These are phyloP conservation scores for Lasiodiplodia theobromae DNA, from an alignment of 2,329 filamentous ascomycete species.

Conservation along the genomic window DNA sequence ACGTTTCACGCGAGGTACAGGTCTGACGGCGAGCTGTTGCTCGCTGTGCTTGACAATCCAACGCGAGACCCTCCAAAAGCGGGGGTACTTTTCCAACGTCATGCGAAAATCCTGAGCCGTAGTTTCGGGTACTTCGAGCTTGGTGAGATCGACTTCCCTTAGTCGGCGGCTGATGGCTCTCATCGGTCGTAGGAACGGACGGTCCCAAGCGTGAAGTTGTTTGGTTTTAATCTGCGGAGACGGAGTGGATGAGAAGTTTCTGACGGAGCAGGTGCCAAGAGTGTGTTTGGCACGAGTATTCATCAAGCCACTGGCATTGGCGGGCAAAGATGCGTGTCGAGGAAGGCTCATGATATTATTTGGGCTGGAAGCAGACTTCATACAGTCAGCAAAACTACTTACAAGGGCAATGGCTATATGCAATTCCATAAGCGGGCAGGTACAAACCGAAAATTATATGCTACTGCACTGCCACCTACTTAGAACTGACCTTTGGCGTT, in stretches of 20 bases:
- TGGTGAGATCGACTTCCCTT: neutral
- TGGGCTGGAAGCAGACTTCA: neutral
- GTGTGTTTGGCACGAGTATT: neutral
- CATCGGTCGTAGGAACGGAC: neutral
- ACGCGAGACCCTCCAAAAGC: neutral
- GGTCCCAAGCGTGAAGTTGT: neutral
- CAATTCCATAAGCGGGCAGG: no score
- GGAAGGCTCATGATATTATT: neutral
- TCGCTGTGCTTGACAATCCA: neutral
- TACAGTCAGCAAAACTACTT: neutral
- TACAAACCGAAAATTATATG: neutral
- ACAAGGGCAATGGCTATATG: neutral
- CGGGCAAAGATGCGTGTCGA: neutral
- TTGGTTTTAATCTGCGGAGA: neutral
- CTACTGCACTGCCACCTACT: neutral
- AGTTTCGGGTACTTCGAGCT: no score
- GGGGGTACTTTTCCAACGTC: neutral
- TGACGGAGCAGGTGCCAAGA: neutral
- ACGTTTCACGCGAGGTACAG: neutral
- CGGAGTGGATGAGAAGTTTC: neutral
- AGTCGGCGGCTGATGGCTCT: neutral
- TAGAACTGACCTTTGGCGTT: slow-evolving; percentile 17
- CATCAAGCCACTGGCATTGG: neutral
- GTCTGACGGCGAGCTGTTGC: neutral
- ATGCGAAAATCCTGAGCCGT: neutral